phyloP scores from a whole-genome alignment of 257 asterid species.

The Striga asiatica region DNA sequence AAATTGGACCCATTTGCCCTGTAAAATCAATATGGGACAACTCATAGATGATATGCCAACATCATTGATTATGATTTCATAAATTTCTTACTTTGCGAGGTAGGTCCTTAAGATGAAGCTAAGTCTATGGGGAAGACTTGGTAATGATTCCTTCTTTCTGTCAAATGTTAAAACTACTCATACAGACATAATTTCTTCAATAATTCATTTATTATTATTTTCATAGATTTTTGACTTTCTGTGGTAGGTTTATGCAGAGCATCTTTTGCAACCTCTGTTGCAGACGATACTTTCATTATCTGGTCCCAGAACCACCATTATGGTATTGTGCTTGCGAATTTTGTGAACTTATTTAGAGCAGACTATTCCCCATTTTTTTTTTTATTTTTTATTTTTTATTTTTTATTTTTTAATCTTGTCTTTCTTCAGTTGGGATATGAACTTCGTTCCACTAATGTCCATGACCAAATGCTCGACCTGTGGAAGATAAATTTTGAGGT shows the following conservation, averaged over 20 bases:
- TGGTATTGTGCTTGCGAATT: constrained; percentile 38
- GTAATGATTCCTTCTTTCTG: not conserved
- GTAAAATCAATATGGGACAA: no score
- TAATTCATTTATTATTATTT: not conserved
- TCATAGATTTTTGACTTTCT: constrained; percentile 3
- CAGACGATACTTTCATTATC: constrained; percentile 72
- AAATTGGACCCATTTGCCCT: no score
- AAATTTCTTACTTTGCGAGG: constrained; percentile 9
- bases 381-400: no score
- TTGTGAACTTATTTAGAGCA: not conserved
- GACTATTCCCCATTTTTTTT: no score
- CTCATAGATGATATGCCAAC: no score
- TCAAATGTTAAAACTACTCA: not conserved
- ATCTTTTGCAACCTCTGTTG: constrained; percentile 87
- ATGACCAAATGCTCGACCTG: constrained; percentile 76
- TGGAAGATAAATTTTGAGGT: constrained; percentile 73
- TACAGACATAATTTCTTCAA: not conserved
- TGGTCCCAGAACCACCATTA: constrained; percentile 73
- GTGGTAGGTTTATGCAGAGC: constrained; percentile 89
- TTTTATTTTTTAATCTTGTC: constrained; percentile 12
- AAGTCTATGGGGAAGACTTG: no score
- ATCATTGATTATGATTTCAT: not conserved
- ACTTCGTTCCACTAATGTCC: constrained; percentile 91
- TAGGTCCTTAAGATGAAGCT: no score
- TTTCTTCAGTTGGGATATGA: constrained; percentile 73